These are phyloP conservation scores for Aureobasidium leucospermi DNA, from an alignment of 2,329 filamentous ascomycete species.

Conservation along the genomic window DNA sequence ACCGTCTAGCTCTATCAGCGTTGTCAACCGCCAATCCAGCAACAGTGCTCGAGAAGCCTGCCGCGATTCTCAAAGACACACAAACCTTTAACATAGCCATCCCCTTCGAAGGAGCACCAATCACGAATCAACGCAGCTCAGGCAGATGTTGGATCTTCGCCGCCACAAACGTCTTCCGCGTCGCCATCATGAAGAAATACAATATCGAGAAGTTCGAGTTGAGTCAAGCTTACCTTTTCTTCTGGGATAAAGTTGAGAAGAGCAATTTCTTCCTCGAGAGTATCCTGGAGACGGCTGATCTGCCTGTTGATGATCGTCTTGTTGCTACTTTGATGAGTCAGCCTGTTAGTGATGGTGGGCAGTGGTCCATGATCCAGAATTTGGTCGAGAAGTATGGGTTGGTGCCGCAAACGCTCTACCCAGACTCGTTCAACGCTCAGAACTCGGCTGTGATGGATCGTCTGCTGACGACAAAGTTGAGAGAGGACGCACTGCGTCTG, in stretches of 20 bases:
- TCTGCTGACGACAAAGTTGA: slow-evolving; percentile 74
- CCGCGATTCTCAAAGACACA: slow-evolving; percentile 58
- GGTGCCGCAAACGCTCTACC: slow-evolving; percentile 70
- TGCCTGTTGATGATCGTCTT: slow-evolving; percentile 65
- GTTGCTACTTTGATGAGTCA: slow-evolving; percentile 61
- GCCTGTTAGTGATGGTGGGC: slow-evolving; percentile 73
- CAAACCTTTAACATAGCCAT: slow-evolving; percentile 81
- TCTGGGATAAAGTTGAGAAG: slow-evolving; percentile 92
- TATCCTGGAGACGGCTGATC: slow-evolving; percentile 63
- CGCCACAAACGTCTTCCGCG: slow-evolving; percentile 81
- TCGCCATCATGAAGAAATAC: slow-evolving; percentile 81
- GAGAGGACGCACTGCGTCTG: slow-evolving; percentile 72
- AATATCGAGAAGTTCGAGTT: slow-evolving; percentile 72
- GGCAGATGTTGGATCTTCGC: slow-evolving; percentile 91
- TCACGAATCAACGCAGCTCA: slow-evolving; percentile 76
- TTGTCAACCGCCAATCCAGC: slow-evolving; percentile 61
- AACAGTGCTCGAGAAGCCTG: slow-evolving; percentile 56
- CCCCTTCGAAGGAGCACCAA: slow-evolving; percentile 70
- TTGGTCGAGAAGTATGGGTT: slow-evolving; percentile 81
- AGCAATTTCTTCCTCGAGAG: slow-evolving; percentile 84
- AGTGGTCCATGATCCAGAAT: slow-evolving; percentile 89
- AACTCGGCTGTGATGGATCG: slow-evolving; percentile 63
- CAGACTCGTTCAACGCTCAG: slow-evolving; percentile 72
- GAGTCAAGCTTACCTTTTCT: slow-evolving; percentile 83
- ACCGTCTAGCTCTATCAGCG: slow-evolving; percentile 68